Evolutionary conservation across 441 rosid genomes (phyloP), one percentile per base, ranked within the genome.

Genomic region (Mallotus japonicus): DNA sequence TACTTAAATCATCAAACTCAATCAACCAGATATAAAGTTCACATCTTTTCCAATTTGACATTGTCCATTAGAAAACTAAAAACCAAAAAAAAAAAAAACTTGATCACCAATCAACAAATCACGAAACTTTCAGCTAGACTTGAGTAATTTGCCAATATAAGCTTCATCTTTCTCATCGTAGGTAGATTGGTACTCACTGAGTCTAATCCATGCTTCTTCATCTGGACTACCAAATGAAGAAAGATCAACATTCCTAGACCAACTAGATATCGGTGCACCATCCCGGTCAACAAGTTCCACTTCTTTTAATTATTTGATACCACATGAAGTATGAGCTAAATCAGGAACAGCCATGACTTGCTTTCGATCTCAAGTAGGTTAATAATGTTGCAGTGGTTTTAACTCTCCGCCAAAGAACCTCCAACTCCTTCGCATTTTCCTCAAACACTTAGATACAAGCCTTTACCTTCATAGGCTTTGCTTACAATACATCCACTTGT

Each of bases 291-390:
- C 80, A 73, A 85, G 77, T 44, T 90, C 87, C 28, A 80, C 84
- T 16, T 89, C 87, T 67, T 84, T 89, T 73, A 85, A 66, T 55
- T 78, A 76, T 79, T 82, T 87, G 73, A 82, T 84, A 78, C 85
- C 88, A 44, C 89, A 84, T 46, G 95, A 84, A 66, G 80, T 73
- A 65, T 79, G 84, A 14, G 91, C 86, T 70, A 92, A 80, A 80
- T 82, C 85, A 62, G 93, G 90, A 80, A 79, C 75, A 15, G 87
- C 83, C 83, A 90, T 83, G 73, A 81, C 70, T 80, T 42, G 90
- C 97, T 81, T 87, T 91, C 68, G 96, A 87, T 86, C 87, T 89
- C 82, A 95, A 76, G 87, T 82, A 89, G 60, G 87, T 77, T 79
- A 92, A 77, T 57, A 88, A 60, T 8, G 80, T 81, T 16, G 87